phyloP scores from a whole-genome alignment of 1,284 basidiomycete genomes.

The Vanrija humicola region DNA sequence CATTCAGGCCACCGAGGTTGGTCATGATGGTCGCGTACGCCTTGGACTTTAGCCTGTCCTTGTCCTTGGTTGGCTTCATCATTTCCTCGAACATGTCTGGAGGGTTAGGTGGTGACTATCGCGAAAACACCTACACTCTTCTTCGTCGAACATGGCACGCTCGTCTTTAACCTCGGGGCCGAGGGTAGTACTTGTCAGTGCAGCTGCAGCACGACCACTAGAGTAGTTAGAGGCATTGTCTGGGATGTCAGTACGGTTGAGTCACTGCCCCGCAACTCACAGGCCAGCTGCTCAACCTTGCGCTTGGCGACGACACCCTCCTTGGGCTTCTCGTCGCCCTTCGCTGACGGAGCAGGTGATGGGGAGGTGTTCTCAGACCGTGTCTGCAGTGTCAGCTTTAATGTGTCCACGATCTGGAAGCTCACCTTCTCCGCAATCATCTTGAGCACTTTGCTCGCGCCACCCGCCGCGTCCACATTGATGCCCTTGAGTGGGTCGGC shows the following conservation, averaged over 20 bases:
- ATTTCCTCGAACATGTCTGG: constrained; percentile 84
- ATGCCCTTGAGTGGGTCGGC: constrained; percentile 47
- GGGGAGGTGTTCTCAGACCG: constrained; percentile 27
- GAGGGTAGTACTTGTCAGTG: constrained; percentile 85
- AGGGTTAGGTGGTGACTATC: background rate
- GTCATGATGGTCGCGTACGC: constrained; percentile 89
- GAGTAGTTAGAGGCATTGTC: constrained; percentile 91
- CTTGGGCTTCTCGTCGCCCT: constrained; percentile 25
- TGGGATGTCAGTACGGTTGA: constrained; percentile 29
- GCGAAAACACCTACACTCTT: constrained; percentile 51
- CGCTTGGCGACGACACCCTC: constrained; percentile 44
- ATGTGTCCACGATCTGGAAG: background rate
- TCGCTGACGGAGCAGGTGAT: background rate
- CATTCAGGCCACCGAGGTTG: constrained; percentile 80
- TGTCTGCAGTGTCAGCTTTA: constrained; percentile 18
- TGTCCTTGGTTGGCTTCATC: constrained; percentile 77
- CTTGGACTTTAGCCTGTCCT: constrained; percentile 79
- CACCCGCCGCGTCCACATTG: constrained; percentile 50
- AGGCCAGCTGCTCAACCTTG: constrained; percentile 37
- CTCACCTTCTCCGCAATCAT: constrained; percentile 50
- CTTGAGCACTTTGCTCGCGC: constrained; percentile 49
- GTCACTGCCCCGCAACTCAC: constrained; percentile 17
- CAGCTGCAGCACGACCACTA: constrained; percentile 84
- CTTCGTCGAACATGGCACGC: constrained; percentile 82
- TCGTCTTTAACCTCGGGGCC: constrained; percentile 73